Percentiles rank a stretch among this genome's conserved stretches.
These are phyloP conservation scores for Aspergillus sp. DNA, from an alignment of 2,329 filamentous ascomycete species.

Conservation along the genomic window DNA sequence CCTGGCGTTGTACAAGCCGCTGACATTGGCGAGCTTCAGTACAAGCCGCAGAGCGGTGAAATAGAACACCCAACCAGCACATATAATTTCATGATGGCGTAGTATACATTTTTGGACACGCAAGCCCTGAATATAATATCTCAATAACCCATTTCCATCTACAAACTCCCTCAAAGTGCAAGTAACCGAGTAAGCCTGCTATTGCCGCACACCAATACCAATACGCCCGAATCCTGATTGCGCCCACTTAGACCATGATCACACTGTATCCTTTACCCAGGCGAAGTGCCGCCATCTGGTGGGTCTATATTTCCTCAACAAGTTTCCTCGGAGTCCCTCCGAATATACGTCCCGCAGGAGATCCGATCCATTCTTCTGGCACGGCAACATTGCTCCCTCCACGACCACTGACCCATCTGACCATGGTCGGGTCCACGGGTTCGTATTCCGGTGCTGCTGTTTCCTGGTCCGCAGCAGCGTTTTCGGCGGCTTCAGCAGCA, in stretches of 20 bases:
- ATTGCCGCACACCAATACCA: conserved; percentile 17
- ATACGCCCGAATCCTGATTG: conserved; percentile 21
- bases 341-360: conserved; percentile 42
- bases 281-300: neutral
- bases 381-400: conserved; percentile 45
- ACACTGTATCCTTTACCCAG: neutral
- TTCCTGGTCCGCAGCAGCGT: conserved; percentile 41
- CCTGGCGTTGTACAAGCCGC: neutral
- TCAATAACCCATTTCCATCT: conserved; percentile 1
- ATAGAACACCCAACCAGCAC: neutral
- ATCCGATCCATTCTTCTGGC: conserved; percentile 50
- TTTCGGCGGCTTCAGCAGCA: conserved; percentile 45
- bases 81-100: neutral
- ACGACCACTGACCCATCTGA: conserved; percentile 45
- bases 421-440: conserved; percentile 45
- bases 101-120: conserved; percentile 3
- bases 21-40: neutral
- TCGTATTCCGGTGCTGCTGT: conserved; percentile 28
- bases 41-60: neutral
- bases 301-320: conserved; percentile 38
- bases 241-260: conserved; percentile 4
- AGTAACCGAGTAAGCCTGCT: conserved; percentile 15
- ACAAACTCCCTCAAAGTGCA: conserved; percentile 9
- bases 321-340: conserved; percentile 32
- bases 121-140: neutral